Evolutionary conservation across 106 monocot species (phyloP), one percentile per base, ranked within the genome.

Genomic region (Xerophyta viscosa): DNA sequence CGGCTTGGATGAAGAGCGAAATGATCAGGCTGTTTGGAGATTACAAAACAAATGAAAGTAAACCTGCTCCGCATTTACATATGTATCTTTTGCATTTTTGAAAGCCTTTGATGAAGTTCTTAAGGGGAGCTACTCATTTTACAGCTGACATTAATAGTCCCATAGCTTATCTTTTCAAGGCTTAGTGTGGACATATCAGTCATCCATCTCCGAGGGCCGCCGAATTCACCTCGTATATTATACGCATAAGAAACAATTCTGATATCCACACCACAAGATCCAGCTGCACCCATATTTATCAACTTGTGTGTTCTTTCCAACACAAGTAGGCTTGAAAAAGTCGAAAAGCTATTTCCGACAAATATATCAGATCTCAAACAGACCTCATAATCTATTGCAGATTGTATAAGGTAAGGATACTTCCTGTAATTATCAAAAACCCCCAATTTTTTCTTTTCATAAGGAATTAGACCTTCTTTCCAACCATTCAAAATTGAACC

Each of bases 261-360:
- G 17, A 25, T 4, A 47, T 72, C 54, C 10, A 6, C 14, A 6
- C 39, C 50, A 36, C 92, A 87, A 24, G 77, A 68, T 4, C 48
- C 30, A n/a, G 27, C 41, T 13, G 61, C 31, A 17, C 85, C 82
- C 46, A 50, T 47, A n/a, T 71, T 73, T 18, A 82, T 36, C 63
- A 70, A 56, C 47, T 63, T 71, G n/a, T 75, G 74, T 27, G 90
- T 90, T 41, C 92, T 80, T 9, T 75, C 74, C 23, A 93, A 68
- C 27, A 83, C 92, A 24, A 93, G 23, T 24, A 93, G 76, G n/a
- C 80, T 80, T 3, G 92, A 93, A 56, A 99, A 99, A 18, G 98
- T 90, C 8, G 98, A 99, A 47, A 77, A 99, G 54, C 86, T 99
- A 62, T 99, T 99, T 36, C 98, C 98, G 0, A 99, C 71, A 54